Evolutionary conservation across 495 filamentous ascomycete species (phyloP), one percentile per base, ranked within the genome.

Genomic region (Cercophora sp.): DNA sequence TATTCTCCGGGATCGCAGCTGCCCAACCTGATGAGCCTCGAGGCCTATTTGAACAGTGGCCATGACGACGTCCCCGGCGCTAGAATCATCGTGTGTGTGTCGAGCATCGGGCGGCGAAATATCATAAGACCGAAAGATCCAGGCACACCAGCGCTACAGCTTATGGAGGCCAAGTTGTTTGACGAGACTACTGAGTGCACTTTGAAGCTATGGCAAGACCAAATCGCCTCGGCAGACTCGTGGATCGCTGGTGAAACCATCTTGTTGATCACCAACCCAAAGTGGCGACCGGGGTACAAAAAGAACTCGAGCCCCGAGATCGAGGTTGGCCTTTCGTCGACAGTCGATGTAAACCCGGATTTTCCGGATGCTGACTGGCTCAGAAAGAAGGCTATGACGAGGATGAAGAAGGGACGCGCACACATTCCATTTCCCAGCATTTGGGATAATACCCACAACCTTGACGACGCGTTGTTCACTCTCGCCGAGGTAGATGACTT

Each of bases 401-500:
- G 81, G 56, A 76, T 62, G 1, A 81, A 74, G 59, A 78, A 70
- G 45, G 80, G 84, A 48, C 72, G 71, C 41, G 57, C 83, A 37
- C 75, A 79, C 41, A 68, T 74, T 2, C 70, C 72, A 8, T 83
- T 80, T 57, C 78, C 79, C 2, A n/a, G n/a, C n/a, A n/a, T n/a
- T n/a, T n/a, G n/a, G n/a, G n/a, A n/a, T n/a, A n/a, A n/a, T n/a
- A n/a, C n/a, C n/a, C 61, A 71, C 35, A 68, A 56, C 35, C 60
- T 74, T 22, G 85, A 84, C 67, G 73, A 84, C 61, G 71, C 74
- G 4, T 61, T 83, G 25, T 86, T 76, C 52, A 83, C 75, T 0
- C 54, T 86, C 15, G 80, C 77, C 20, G 80, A 85, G 40, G 56
- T 86, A 8, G 83, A 85, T 61, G 73, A 79, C n/a, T 80, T 71